A percentile compares a stretch with the other conserved stretches of the same genome.
Evolutionary conservation across 352 stramenopile genomes (phyloP).

Genomic region (Phytophthora sp.): DNA sequence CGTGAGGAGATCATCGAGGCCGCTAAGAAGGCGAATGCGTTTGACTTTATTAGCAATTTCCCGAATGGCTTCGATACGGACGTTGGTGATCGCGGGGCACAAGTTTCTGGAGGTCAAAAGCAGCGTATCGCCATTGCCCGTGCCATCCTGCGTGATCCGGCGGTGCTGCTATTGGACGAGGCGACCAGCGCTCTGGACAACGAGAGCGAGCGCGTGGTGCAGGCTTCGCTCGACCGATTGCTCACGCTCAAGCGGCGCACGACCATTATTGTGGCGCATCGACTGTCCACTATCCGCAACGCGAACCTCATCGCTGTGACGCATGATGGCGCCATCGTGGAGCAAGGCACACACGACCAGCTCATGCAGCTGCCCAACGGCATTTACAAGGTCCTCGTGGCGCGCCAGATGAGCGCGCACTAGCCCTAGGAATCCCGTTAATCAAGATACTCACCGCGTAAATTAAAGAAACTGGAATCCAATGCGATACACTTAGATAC

Average conservation of each 20-base stretch:
- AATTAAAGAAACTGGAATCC: too few species aligned
- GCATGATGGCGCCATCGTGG: background rate
- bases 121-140: constrained; percentile 46
- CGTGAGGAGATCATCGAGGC: constrained; percentile 44
- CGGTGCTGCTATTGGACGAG: constrained; percentile 41
- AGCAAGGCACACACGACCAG: background rate
- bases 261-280: background rate
- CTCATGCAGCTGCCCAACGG: constrained; percentile 31
- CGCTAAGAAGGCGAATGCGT: constrained; percentile 46
- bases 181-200: constrained; percentile 46
- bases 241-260: constrained; percentile 1
- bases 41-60: constrained; percentile 47
- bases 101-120: constrained; percentile 46
- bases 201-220: constrained; percentile 45
- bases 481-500: too few species aligned
- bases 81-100: constrained; percentile 42
- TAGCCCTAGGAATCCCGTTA: too few species aligned
- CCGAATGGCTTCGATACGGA: too few species aligned
- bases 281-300: background rate
- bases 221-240: constrained; percentile 41
- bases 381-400: constrained; percentile 56
- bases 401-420: constrained; percentile 41
- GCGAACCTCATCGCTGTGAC: background rate
- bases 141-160: constrained; percentile 40
- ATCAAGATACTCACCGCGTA: too few species aligned